Conservation (phyloP, 495 filamentous ascomycete genomes). For the Xylaria palmicola region DNA sequence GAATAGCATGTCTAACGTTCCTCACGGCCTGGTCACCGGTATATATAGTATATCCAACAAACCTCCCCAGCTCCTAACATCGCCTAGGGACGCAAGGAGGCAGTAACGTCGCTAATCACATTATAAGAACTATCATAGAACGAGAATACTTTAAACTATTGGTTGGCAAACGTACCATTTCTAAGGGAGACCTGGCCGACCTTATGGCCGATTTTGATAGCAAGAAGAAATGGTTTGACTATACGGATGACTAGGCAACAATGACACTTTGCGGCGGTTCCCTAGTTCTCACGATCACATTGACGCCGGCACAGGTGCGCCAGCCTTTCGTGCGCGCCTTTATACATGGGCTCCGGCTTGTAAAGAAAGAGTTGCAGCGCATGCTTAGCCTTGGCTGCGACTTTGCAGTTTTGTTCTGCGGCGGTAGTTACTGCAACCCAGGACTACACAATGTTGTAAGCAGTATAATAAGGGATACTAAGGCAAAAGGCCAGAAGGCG, state of each 20-base stretch:
- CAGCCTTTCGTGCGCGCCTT: background rate
- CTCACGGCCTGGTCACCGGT: background rate
- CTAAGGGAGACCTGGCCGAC: too few relatives aligned
- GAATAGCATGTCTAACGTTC: background rate
- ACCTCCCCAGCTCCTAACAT: too few relatives aligned
- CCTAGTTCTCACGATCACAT: too few relatives aligned
- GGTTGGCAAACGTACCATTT: too few relatives aligned
- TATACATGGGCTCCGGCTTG: background rate
- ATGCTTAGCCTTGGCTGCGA: background rate
- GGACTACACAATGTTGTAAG: background rate
- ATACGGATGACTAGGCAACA: too few relatives aligned
- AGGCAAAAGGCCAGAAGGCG: background rate
- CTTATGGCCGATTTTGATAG: too few relatives aligned
- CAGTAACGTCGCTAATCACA: too few relatives aligned
- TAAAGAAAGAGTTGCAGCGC: background rate
- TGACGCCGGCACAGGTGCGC: background rate
- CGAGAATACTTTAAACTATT: too few relatives aligned
- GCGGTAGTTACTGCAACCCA: background rate
- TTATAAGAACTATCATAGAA: too few relatives aligned
- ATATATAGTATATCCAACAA: background rate
- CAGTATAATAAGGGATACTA: background rate
- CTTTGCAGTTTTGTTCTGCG: background rate
- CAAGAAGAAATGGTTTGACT: too few relatives aligned
- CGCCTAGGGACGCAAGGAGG: too few relatives aligned
- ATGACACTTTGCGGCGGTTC: too few relatives aligned